Conservation (phyloP, 345 rosid species). For the Aquilaria sinensis region DNA sequence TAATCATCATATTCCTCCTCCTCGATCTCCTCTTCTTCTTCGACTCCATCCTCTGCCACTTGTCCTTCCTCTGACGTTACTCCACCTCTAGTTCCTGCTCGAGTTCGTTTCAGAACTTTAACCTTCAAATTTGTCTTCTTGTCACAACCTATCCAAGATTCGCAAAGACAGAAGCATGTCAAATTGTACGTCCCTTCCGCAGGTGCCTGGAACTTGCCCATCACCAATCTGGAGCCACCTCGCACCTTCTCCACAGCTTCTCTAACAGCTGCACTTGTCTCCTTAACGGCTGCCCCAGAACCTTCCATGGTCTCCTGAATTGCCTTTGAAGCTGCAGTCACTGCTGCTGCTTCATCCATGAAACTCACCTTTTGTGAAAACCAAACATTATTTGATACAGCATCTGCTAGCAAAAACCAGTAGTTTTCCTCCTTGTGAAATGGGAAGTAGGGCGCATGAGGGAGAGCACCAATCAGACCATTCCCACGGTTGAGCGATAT, state of each 20-base stretch:
- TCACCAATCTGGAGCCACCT: conserved; percentile 73
- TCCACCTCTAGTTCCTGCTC: conserved; percentile 76
- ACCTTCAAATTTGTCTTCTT: conserved; percentile 56
- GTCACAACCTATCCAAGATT: conserved; percentile 97
- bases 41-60: conserved; percentile 70
- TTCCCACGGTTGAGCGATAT: conserved; percentile 67
- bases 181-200: conserved; percentile 81
- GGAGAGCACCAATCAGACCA: conserved; percentile 81
- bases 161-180: conserved; percentile 84
- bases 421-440: conserved; percentile 94
- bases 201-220: conserved; percentile 90
- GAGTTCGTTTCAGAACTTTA: conserved; percentile 75
- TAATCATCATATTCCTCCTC: conserved; percentile 90
- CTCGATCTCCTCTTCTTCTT: conserved; percentile 88
- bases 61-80: conserved; percentile 62
- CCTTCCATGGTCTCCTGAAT: conserved; percentile 94
- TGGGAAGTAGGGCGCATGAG: conserved; percentile 80
- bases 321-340: conserved; percentile 77
- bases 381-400: conserved; percentile 76
- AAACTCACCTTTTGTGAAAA: conserved; percentile 90
- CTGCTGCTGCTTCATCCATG: conserved; percentile 86
- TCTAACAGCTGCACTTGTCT: conserved; percentile 57
- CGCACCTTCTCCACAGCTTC: conserved; percentile 77
- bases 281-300: conserved; percentile 72
- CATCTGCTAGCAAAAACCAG: conserved; percentile 88